A percentile compares a stretch with the other conserved stretches of the same genome.
Evolutionary conservation across 148 eudicot genomes (phyloP).

Genomic region (Rhododendron griersonianum): DNA sequence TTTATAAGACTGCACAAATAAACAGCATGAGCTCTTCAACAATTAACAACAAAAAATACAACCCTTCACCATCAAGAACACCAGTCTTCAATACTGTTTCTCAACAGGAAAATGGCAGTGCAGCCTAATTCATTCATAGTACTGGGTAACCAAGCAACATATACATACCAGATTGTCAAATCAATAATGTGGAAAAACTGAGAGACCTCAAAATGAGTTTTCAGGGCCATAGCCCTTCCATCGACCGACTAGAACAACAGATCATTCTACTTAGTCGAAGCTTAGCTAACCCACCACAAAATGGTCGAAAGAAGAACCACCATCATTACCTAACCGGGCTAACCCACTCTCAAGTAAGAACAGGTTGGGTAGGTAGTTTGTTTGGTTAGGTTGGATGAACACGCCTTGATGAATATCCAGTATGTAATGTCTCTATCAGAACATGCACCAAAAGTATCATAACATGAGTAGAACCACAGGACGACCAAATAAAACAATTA

Average conservation of each 20-base stretch:
- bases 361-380: no score
- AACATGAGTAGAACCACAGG: background rate
- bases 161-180: background rate
- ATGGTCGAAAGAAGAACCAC: background rate
- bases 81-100: background rate
- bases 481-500: background rate
- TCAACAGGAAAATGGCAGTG: background rate
- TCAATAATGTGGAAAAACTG: background rate
- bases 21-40: background rate
- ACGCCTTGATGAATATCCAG: background rate
- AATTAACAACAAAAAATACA: background rate
- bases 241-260: background rate
- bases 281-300: background rate
- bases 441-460: background rate
- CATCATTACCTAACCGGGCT: background rate
- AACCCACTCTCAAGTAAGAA: background rate
- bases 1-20: conserved; percentile 39
- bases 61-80: background rate
- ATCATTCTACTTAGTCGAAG: background rate
- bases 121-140: background rate
- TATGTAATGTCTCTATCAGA: background rate
- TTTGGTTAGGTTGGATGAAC: background rate
- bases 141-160: background rate
- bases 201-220: background rate
- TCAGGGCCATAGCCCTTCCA: background rate